A percentile compares a stretch with the other conserved stretches of the same genome.
Evolutionary conservation across 805 yeast genomes (phyloP).

Genomic region (Wickerhamiella occidentalis): DNA sequence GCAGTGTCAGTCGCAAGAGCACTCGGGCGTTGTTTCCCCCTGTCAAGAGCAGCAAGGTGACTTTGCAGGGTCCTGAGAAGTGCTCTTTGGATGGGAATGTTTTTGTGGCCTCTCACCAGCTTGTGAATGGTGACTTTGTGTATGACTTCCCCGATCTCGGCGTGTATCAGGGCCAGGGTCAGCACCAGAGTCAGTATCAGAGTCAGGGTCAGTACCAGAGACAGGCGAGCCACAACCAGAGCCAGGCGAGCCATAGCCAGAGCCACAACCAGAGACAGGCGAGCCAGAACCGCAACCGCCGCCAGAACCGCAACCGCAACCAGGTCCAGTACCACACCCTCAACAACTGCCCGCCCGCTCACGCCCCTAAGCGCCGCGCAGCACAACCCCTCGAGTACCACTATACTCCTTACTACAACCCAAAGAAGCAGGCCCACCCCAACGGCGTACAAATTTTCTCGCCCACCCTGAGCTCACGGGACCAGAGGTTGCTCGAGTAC

Average conservation of each 20-base stretch:
- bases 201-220: not conserved
- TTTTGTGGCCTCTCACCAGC: not conserved
- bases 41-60: not conserved
- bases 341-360: not conserved
- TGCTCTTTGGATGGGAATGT: not conserved
- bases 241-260: no score
- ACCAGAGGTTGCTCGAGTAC: not conserved
- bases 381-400: not conserved
- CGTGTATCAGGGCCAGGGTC: not conserved
- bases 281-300: no score
- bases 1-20: not conserved
- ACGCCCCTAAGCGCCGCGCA: not conserved
- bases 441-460: not conserved
- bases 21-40: not conserved
- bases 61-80: conserved; percentile 1
- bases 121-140: not conserved
- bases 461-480: not conserved
- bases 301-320: no score
- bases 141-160: not conserved
- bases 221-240: no score
- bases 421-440: not conserved
- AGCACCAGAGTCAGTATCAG: not conserved
- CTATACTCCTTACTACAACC: not conserved
- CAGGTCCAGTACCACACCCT: not conserved
- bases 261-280: no score